A percentile compares a stretch with the other conserved stretches of the same genome.
phyloP scores from a whole-genome alignment of 164 flowering plant genomes.

The Magnolia officinalis region DNA sequence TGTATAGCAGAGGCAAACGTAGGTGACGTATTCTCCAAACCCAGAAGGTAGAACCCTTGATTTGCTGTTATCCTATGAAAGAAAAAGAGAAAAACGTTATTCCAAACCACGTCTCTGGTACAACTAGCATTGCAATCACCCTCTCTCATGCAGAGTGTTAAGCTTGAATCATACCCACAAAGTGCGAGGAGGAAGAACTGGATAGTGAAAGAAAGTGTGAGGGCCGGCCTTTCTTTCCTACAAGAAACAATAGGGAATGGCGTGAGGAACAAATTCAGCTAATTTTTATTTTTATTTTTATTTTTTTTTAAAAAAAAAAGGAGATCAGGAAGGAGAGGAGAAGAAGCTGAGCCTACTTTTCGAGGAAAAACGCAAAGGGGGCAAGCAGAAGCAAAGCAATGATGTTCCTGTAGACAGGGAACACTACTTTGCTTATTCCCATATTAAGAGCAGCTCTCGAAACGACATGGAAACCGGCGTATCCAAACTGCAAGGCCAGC shows the following conservation, averaged over 20 bases:
- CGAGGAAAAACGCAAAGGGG: slow-evolving; percentile 94
- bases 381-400: slow-evolving; percentile 77
- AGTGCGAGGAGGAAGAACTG: slow-evolving; percentile 92
- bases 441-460: slow-evolving; percentile 95
- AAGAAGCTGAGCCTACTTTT: slow-evolving; percentile 48
- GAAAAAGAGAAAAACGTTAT: background rate
- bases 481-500: slow-evolving; percentile 99
- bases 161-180: slow-evolving; percentile 54
- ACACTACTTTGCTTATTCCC: slow-evolving; percentile 95
- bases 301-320: background rate
- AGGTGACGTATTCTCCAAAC: slow-evolving; percentile 90
- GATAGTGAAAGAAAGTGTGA: slow-evolving; percentile 49
- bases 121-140: no score
- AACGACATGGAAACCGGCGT: slow-evolving; percentile 97
- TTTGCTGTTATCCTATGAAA: slow-evolving; percentile 84
- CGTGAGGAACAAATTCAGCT: background rate
- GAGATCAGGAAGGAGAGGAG: background rate
- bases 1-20: slow-evolving; percentile 98
- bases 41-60: slow-evolving; percentile 97
- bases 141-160: background rate
- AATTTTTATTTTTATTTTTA: no score
- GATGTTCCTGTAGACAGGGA: slow-evolving; percentile 89
- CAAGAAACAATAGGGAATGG: background rate
- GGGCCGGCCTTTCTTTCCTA: slow-evolving; percentile 91
- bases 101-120: no score